Percentiles rank a stretch among this genome's conserved stretches.
phyloP scores from a whole-genome alignment of 1,284 basidiomycete species.

The Baeospora myosura region DNA sequence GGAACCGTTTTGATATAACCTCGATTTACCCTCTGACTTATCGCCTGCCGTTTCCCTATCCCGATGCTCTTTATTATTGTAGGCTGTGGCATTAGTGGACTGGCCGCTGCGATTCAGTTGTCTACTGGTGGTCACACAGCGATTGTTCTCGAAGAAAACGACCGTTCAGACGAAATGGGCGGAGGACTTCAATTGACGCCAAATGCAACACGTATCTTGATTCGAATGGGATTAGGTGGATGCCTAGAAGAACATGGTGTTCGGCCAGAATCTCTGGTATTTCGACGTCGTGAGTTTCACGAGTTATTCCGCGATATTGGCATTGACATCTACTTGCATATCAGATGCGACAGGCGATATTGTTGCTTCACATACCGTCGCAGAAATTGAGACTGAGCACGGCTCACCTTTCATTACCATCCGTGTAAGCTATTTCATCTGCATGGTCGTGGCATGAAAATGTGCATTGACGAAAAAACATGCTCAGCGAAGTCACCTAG shows the following conservation, averaged over 20 bases:
- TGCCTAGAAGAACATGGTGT: constrained; percentile 35
- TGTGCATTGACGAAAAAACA: neutral
- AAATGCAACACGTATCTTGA: constrained; percentile 40
- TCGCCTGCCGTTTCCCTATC: too few species aligned
- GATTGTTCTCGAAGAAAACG: constrained; percentile 31
- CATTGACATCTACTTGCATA: too few species aligned
- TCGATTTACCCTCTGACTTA: too few species aligned
- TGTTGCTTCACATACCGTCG: neutral
- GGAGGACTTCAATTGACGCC: constrained; percentile 43
- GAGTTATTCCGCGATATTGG: neutral
- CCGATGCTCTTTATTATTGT: constrained; percentile 39
- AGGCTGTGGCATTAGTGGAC: constrained; percentile 40
- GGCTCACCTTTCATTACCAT: constrained; percentile 49
- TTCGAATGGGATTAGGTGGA: constrained; percentile 44
- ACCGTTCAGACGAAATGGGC: constrained; percentile 34
- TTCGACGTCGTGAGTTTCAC: constrained; percentile 37
- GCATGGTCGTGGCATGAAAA: neutral
- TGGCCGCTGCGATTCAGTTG: constrained; percentile 35
- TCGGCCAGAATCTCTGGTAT: constrained; percentile 33
- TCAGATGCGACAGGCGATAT: too few species aligned
- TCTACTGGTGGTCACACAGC: constrained; percentile 36
- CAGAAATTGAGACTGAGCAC: constrained; percentile 30
- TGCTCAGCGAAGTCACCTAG: constrained; percentile 42
- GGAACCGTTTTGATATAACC: too few species aligned
- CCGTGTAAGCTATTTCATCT: constrained; percentile 26